Conservation (phyloP, 768 basidiomycete species). For the Suillus discolor region DNA sequence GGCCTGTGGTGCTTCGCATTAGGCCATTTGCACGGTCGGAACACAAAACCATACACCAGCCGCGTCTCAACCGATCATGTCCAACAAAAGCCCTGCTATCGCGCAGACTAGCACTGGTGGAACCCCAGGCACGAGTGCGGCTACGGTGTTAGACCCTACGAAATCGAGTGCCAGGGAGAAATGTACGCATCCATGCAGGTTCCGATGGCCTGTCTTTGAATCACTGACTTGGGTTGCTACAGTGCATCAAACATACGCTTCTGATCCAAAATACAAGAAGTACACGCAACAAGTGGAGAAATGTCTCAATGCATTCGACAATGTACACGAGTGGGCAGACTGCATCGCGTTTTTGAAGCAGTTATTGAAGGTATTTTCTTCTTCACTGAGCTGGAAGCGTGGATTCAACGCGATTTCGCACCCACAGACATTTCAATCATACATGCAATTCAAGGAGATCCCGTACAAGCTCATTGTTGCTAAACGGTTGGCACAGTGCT, state of each 20-base stretch:
- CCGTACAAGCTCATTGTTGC: conserved; percentile 93
- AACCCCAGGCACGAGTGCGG: conserved; percentile 3
- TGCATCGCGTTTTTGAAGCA: conserved; percentile 97
- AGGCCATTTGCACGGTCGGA: neutral
- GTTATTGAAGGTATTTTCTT: conserved; percentile 71
- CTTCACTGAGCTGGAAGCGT: neutral
- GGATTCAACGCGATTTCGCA: conserved; percentile 7
- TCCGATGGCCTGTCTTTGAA: neutral
- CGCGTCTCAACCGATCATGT: conserved; percentile 1
- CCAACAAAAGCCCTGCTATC: neutral
- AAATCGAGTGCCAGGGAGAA: neutral
- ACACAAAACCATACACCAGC: neutral
- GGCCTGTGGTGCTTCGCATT: neutral
- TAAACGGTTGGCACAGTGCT: conserved; percentile 92
- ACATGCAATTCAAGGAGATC: conserved; percentile 94
- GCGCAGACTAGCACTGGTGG: conserved; percentile 1
- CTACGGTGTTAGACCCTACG: neutral
- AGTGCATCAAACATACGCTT: conserved; percentile 57
- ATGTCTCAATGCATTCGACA: conserved; percentile 90
- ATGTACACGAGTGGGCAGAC: conserved; percentile 99
- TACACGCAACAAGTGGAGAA: conserved; percentile 91
- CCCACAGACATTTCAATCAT: conserved; percentile 86
- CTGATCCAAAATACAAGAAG: conserved; percentile 94
- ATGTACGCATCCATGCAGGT: neutral
- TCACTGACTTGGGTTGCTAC: conserved; percentile 37